A percentile compares a stretch with the other conserved stretches of the same genome.
These are phyloP conservation scores for Colletotrichum graminicola DNA, from an alignment of 2,329 filamentous ascomycete species.

Conservation along the genomic window DNA sequence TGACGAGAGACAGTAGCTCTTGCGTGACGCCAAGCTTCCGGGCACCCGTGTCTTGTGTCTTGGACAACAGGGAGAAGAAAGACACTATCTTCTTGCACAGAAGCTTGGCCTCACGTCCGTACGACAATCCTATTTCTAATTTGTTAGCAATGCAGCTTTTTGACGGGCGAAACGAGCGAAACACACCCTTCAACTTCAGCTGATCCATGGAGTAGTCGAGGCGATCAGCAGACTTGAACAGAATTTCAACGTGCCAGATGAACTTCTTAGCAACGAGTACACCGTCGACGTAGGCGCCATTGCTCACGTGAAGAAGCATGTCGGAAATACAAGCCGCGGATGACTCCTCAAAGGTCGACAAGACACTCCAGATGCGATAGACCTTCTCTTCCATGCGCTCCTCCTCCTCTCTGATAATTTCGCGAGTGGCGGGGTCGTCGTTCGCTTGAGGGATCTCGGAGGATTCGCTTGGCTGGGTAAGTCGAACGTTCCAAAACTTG, in stretches of 20 bases:
- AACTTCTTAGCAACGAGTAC: slow-evolving; percentile 96
- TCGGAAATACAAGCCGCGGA: slow-evolving; percentile 98
- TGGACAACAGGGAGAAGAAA: slow-evolving; percentile 95
- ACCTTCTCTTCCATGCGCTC: slow-evolving; percentile 98
- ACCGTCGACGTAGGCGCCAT: slow-evolving; percentile 94
- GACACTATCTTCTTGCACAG: slow-evolving; percentile 99
- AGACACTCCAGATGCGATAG: slow-evolving; percentile 96
- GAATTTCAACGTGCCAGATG: slow-evolving; percentile 93
- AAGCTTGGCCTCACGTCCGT: slow-evolving; percentile 95
- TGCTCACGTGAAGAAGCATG: slow-evolving; percentile 98
- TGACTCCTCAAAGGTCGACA: slow-evolving; percentile 97
- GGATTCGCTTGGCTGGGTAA: slow-evolving; percentile 72
- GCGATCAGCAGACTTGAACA: slow-evolving; percentile 89
- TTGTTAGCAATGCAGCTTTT: slow-evolving; percentile 19
- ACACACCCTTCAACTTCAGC: slow-evolving; percentile 80
- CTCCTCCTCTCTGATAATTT: slow-evolving; percentile 84
- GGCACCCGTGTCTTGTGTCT: slow-evolving; percentile 91
- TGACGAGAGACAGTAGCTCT: slow-evolving; percentile 96
- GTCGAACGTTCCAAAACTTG: slow-evolving; percentile 98
- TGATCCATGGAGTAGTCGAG: slow-evolving; percentile 80
- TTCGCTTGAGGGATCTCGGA: slow-evolving; percentile 59
- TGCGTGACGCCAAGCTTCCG: slow-evolving; percentile 96
- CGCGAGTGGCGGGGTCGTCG: slow-evolving; percentile 73
- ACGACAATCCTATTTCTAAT: slow-evolving; percentile 76
- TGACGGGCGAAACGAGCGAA: slow-evolving; percentile 3